Conservation (phyloP, 768 basidiomycete species). For the Russula sp. region DNA sequence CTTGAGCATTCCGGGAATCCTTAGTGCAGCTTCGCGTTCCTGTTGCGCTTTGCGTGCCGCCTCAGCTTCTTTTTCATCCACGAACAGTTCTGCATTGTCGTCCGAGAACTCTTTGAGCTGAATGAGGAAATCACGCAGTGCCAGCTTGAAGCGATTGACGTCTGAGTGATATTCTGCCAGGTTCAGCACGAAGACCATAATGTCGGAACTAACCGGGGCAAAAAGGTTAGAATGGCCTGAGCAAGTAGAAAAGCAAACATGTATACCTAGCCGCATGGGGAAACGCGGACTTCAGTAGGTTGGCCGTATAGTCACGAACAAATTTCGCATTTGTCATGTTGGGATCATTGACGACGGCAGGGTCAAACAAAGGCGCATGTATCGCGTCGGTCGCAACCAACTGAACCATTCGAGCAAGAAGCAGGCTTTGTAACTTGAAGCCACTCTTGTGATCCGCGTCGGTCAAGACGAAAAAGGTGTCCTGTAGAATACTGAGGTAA, state of each 20-base stretch:
- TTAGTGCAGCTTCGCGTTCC: conserved; percentile 85
- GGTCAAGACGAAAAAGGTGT: conserved; percentile 95
- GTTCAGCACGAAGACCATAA: conserved; percentile 63
- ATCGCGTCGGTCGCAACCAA: conserved; percentile 81
- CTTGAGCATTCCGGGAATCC: conserved; percentile 97
- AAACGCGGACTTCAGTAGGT: conserved; percentile 85
- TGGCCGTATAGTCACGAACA: conserved; percentile 82
- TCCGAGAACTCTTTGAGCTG: conserved; percentile 97
- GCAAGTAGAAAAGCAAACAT: background rate
- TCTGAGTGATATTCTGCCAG: conserved; percentile 74
- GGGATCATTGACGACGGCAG: conserved; percentile 64
- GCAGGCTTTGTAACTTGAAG: conserved; percentile 89
- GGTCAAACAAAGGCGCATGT: conserved; percentile 81
- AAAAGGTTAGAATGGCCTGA: conserved; percentile 4
- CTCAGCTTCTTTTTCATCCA: conserved; percentile 94
- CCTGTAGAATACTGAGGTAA: conserved; percentile 88
- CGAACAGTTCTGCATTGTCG: conserved; percentile 86
- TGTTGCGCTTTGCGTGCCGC: conserved; percentile 70
- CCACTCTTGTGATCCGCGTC: conserved; percentile 99
- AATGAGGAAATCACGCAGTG: conserved; percentile 95
- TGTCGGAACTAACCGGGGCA: conserved; percentile 52
- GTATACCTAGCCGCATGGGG: conserved; percentile 84
- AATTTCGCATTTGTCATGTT: conserved; percentile 74
- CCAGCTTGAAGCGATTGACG: conserved; percentile 88
- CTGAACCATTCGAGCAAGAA: conserved; percentile 93